Base-by-base conservation (phyloP, 768 basidiomycete species). In the Lyophyllum atratum region DNA sequence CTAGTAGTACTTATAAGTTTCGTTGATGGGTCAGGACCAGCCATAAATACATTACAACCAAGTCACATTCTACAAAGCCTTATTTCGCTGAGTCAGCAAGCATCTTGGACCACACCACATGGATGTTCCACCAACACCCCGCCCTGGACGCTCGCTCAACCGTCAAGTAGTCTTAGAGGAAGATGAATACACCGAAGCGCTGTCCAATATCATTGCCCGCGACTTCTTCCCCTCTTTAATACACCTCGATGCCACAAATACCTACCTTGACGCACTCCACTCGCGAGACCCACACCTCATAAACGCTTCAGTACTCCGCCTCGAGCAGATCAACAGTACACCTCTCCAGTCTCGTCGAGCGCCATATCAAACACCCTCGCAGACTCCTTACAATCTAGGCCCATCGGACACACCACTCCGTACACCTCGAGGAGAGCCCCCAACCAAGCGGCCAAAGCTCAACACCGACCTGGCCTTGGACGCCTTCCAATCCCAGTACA, bases 161-260 rank as follows among this genome's bases (percentile, higher is more conserved):
- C 75, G 79, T 14, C 92, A 93, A 65, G 66, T 79, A 12, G 79
- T 93, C 14, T 82, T 92, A 14, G 90, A 93, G 48, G 97, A 99
- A 77, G 97, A 98, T 60, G 93, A 95, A 68, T 98, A 98, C 71
- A 95, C 93, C 1, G 86, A 84, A 45, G 91, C 90, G 1, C 80
- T 99, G 21, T 93, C 92, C 11, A 83, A 86, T 46, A 98, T 98
- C 66, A 98, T 98, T 66, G 90, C 92, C 37, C 88, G 97, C 48
- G 96, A 98, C 74, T 99, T 99, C 81, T 99, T 98, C 67, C 97
- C 97, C 0, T 93, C 93, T 12, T 83, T 98, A 10, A 85, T 89
- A 17, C 92, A 93, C 64, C 81, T 96, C 25, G 92, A 95, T 64
- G 91, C 93, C 19, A 91, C 92, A 29, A 93, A 95, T 69, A 81